These are phyloP conservation scores for Pseudonitzschia multiseries DNA, from an alignment of 108 stramenopile species.

Conservation along the genomic window DNA sequence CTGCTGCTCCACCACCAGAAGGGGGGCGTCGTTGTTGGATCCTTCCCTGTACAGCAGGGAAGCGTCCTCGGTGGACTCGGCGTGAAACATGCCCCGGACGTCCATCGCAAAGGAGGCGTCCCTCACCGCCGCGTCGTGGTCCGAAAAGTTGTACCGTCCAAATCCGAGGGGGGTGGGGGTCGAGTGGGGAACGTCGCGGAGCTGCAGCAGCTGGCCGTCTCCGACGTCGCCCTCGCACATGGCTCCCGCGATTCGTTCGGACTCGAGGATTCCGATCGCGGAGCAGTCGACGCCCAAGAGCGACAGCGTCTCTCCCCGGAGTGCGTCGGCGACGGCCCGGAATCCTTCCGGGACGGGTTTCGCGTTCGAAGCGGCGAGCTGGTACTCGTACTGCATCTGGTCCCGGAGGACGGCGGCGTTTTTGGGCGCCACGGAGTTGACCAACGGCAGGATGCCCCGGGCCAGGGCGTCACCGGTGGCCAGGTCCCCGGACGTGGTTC, in stretches of 20 bases:
- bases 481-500: constrained; percentile 22
- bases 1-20: too few relatives aligned
- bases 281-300: constrained; percentile 32
- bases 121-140: constrained; percentile 10
- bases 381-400: constrained; percentile 37
- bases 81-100: constrained; percentile 45
- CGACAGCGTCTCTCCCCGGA: constrained; percentile 27
- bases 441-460: constrained; percentile 36
- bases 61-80: constrained; percentile 30
- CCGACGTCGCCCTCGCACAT: constrained; percentile 25
- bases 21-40: too few relatives aligned
- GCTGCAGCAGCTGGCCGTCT: too few relatives aligned
- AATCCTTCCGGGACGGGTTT: constrained; percentile 38
- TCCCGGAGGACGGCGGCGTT: constrained; percentile 23
- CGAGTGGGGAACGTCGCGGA: background rate
- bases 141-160: constrained; percentile 42
- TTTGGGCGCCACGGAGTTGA: constrained; percentile 18
- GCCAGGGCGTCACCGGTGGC: constrained; percentile 37
- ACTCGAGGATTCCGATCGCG: constrained; percentile 30
- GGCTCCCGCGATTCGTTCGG: constrained; percentile 20
- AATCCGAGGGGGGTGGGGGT: constrained; percentile 21
- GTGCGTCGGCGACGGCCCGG: constrained; percentile 33
- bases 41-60: constrained; percentile 48
- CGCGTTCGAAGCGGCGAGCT: too few relatives aligned
- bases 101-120: constrained; percentile 45